These are phyloP conservation scores for Penicillium sp. DNA, from an alignment of 2,329 filamentous ascomycete genomes.

Conservation along the genomic window DNA sequence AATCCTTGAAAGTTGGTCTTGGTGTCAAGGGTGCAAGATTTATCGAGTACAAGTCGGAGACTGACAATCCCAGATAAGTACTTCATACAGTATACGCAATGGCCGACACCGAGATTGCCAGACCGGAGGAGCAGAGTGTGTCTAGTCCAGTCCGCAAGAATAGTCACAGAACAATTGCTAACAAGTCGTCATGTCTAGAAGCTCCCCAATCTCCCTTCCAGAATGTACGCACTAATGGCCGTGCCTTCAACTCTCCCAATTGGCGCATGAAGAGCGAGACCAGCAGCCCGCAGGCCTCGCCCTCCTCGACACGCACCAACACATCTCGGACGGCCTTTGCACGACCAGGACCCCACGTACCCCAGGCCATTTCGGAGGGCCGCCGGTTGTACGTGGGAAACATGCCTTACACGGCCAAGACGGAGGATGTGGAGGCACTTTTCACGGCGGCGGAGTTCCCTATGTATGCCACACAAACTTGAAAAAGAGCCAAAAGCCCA, in stretches of 20 bases:
- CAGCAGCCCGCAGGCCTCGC: constrained; percentile 41
- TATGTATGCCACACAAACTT: constrained; percentile 37
- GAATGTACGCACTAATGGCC: constrained; percentile 44
- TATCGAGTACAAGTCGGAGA: background rate
- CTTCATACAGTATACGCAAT: constrained; percentile 30
- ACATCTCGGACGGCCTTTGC: constrained; percentile 42
- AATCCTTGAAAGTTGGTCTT: background rate
- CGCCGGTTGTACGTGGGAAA: constrained; percentile 62
- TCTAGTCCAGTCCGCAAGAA: constrained; percentile 21
- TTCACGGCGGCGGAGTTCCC: constrained; percentile 51
- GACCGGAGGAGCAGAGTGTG: constrained; percentile 43
- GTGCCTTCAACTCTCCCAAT: constrained; percentile 49
- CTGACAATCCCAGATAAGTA: background rate
- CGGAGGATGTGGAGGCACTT: constrained; percentile 56
- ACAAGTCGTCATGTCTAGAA: constrained; percentile 16
- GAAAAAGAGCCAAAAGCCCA: background rate
- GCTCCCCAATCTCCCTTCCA: constrained; percentile 42
- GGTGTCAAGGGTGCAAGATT: too few species aligned
- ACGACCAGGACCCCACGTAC: constrained; percentile 39
- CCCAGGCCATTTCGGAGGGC: constrained; percentile 48
- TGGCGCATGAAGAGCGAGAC: constrained; percentile 51
- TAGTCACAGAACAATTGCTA: constrained; percentile 9
- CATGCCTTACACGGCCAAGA: constrained; percentile 61
- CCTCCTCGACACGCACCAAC: constrained; percentile 39
- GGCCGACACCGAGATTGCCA: constrained; percentile 39